Evolutionary conservation across 129 eudicot genomes (phyloP).

Genomic region (Chrysanthemum seticuspe): DNA sequence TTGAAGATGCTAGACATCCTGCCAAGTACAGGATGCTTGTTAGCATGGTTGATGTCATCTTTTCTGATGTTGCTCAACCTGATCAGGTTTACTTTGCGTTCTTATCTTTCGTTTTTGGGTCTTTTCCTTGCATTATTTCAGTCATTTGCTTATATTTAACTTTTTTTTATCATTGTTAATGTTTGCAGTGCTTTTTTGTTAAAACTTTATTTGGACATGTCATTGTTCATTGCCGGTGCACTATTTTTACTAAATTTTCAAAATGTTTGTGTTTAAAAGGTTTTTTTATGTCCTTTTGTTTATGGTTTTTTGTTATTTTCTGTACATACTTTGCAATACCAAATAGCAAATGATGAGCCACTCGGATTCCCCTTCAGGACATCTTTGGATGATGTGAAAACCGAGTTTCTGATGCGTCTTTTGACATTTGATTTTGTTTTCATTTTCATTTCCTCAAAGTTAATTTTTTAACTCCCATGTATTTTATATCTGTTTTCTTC

Average conservation of each 20-base stretch:
- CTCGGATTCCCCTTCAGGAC: conserved; percentile 96
- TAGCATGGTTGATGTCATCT: conserved; percentile 94
- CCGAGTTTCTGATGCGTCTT: conserved; percentile 75
- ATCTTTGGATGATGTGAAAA: conserved; percentile 64
- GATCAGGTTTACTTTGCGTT: conserved; percentile 67
- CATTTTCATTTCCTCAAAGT: not conserved
- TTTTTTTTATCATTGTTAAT: not conserved
- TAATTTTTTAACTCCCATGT: too few species aligned
- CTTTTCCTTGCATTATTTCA: too few species aligned
- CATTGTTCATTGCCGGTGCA: not conserved
- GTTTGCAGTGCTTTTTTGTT: not conserved
- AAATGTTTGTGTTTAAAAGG: not conserved
- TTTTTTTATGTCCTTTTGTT: not conserved
- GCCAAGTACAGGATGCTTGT: conserved; percentile 96
- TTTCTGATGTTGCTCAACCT: conserved; percentile 99
- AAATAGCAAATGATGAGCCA: conserved; percentile 56
- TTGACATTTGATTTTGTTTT: not conserved
- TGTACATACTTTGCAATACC: not conserved
- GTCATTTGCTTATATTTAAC: too few species aligned
- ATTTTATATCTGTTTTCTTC: too few species aligned
- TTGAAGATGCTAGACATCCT: conserved; percentile 99
- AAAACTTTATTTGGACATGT: too few species aligned
- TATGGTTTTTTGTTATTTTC: not conserved
- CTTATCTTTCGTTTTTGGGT: too few species aligned
- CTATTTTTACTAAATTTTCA: not conserved